Evolutionary conservation across 768 basidiomycete species (phyloP).

Genomic region (Calocybe cyanea): DNA sequence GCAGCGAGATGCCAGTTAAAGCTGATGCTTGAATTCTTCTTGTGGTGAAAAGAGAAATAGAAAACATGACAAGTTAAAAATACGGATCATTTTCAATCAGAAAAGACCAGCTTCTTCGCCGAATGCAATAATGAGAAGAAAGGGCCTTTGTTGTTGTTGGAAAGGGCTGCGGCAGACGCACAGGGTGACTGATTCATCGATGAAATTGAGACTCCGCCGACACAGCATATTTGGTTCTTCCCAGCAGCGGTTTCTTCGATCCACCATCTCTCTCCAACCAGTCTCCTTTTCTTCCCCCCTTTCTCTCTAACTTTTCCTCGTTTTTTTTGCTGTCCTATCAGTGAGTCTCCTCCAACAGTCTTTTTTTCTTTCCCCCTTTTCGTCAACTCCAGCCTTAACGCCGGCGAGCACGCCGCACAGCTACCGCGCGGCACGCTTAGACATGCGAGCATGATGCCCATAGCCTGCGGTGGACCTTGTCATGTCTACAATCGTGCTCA

Average conservation of each 20-base stretch:
- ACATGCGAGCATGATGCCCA: constrained; percentile 17
- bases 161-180: too few species aligned
- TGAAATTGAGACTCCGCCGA: constrained; percentile 47
- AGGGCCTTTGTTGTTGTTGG: background rate
- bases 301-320: constrained; percentile 10
- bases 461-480: constrained; percentile 6
- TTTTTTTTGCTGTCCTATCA: constrained; percentile 9
- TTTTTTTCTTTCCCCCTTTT: constrained; percentile 11
- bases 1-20: too few species aligned
- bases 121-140: too few species aligned
- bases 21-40: too few species aligned
- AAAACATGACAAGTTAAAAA: too few species aligned
- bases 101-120: too few species aligned
- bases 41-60: background rate
- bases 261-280: constrained; percentile 24
- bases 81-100: too few species aligned
- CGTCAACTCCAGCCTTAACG: constrained; percentile 1
- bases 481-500: background rate
- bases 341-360: constrained; percentile 19
- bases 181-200: constrained; percentile 21
- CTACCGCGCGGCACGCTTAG: constrained; percentile 11
- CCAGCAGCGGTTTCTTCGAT: constrained; percentile 24
- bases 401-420: constrained; percentile 13
- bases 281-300: constrained; percentile 16
- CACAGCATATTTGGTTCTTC: constrained; percentile 44